Conservation (phyloP, 352 stramenopile species). For the Phytopythium chamaehyphon region DNA sequence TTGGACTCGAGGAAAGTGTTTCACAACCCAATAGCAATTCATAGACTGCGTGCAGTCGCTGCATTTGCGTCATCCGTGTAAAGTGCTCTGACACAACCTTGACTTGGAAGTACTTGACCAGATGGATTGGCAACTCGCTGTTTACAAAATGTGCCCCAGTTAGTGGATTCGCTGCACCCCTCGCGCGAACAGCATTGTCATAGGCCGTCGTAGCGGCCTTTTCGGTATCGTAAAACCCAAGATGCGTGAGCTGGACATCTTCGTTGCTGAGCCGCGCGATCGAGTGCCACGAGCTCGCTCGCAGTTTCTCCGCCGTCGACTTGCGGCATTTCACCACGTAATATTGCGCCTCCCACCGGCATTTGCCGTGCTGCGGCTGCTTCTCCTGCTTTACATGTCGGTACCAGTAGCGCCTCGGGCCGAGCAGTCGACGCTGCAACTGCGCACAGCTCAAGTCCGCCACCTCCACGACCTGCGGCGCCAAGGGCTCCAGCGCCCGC, state of each 20-base stretch:
- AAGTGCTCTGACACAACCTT: conserved; percentile 51
- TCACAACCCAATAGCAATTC: conserved; percentile 15
- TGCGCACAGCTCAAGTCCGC: conserved; percentile 48
- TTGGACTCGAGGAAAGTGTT: not conserved
- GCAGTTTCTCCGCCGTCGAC: conserved; percentile 21
- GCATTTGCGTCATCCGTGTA: conserved; percentile 30
- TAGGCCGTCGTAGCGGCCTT: conserved; percentile 31
- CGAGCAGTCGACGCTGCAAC: conserved; percentile 58
- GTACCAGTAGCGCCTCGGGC: conserved; percentile 65
- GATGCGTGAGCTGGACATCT: conserved; percentile 38
- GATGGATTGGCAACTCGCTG: conserved; percentile 22
- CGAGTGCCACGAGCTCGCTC: conserved; percentile 27
- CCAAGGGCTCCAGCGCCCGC: conserved; percentile 9
- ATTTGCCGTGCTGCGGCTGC: conserved; percentile 24
- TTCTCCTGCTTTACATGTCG: conserved; percentile 65
- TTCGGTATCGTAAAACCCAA: conserved; percentile 64
- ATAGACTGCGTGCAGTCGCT: conserved; percentile 50
- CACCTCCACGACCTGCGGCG: conserved; percentile 16
- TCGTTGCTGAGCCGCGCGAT: conserved; percentile 30
- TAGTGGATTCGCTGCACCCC: conserved; percentile 41
- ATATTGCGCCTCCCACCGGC: conserved; percentile 54
- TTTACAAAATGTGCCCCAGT: conserved; percentile 15
- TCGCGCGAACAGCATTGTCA: conserved; percentile 28
- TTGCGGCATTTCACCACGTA: conserved; percentile 51
- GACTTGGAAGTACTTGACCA: conserved; percentile 43